Evolutionary conservation across 768 basidiomycete species (phyloP), one percentile per base, ranked within the genome.

Genomic region (Leccinum boreale): DNA sequence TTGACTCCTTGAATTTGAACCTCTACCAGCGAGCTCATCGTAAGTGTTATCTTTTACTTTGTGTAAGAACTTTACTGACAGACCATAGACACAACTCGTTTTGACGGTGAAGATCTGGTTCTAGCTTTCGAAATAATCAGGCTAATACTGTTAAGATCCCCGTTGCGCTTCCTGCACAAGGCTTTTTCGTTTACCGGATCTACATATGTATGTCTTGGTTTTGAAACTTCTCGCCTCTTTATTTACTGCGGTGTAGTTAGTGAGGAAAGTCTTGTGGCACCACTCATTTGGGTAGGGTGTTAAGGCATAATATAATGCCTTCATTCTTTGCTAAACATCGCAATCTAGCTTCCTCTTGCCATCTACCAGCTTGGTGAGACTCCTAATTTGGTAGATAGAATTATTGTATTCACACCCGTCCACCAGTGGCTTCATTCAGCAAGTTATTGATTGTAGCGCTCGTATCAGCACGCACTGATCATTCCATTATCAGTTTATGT

Each of bases 171-270:
- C 36, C 50, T 33, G 44, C 56, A 3, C 59, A 60, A 50, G 59
- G 51, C 2, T 60, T 60, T 29, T 50, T 60, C n/a, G 44, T 60
- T 3, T 53, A 50, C 17, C 51, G 59, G 12, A 60, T 60, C 33
- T 60, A 53, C 19, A 44, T 44, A 35, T 58, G 59, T 53, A 26
- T 6, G 56, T 49, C 29, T 52, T 5, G 4, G 6, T 14, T 24
- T 24, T 35, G 19, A 9, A 14, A 4, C 15, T 3, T 11, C 44
- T n/a, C 11, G 1, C 9, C 14, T 5, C 0, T 4, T 28, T 15
- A 57, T 24, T 39, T 24, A 58, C 5, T 9, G 4, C 10, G 8
- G 8, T 33, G 19, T 47, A 59, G 58, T 59, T 29, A 57, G 50
- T 21, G 10, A 29, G 1, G 57, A 52, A 6, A 57, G 14, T 21